phyloP scores from a whole-genome alignment of 1,139 yeast species.

The Pneumocystis carinii region DNA sequence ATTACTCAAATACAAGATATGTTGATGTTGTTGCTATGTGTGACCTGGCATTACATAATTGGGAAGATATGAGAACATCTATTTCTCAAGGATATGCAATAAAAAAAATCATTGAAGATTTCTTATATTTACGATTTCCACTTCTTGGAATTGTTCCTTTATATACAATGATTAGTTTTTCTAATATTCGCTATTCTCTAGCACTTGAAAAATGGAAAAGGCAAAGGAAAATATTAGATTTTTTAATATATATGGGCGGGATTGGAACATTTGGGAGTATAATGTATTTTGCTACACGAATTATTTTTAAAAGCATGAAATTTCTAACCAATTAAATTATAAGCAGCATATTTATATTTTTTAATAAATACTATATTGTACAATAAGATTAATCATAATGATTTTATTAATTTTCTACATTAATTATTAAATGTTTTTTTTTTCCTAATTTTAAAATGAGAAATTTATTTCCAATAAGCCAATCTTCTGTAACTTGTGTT shows the following conservation, averaged over 20 bases:
- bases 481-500: neutral
- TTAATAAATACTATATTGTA: neutral
- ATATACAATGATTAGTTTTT: slow-evolving; percentile 82
- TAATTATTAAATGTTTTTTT: neutral
- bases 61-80: slow-evolving; percentile 73
- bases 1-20: slow-evolving; percentile 44
- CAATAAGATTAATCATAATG: neutral
- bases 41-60: slow-evolving; percentile 65
- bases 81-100: slow-evolving; percentile 51
- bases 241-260: slow-evolving; percentile 16
- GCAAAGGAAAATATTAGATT: slow-evolving; percentile 30
- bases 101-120: slow-evolving; percentile 53
- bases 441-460: neutral
- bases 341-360: neutral
- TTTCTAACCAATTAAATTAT: neutral
- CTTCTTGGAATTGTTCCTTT: slow-evolving; percentile 47
- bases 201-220: slow-evolving; percentile 45
- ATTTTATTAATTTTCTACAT: neutral
- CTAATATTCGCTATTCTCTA: slow-evolving; percentile 63
- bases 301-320: neutral
- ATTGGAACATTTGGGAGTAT: neutral
- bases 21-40: slow-evolving; percentile 61
- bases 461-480: neutral
- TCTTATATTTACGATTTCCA: slow-evolving; percentile 35
- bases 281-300: neutral